A percentile compares a stretch with the other conserved stretches of the same genome.
phyloP scores from a whole-genome alignment of 352 stramenopile species.

The Phytophthora rubi region DNA sequence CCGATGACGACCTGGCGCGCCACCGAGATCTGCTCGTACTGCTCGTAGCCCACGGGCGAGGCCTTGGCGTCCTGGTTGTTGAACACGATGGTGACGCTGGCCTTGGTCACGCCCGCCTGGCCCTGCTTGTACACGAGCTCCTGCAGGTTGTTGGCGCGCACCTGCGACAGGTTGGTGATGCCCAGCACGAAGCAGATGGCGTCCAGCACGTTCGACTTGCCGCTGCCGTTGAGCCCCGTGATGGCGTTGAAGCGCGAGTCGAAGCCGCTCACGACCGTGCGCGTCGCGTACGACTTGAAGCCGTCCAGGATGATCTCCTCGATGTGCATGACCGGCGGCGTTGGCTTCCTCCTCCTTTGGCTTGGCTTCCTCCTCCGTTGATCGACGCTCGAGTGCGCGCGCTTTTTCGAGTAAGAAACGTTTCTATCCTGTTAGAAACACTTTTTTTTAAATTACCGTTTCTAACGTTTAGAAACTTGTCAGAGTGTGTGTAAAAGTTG shows the following conservation, averaged over 20 bases:
- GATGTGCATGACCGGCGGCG: conserved; percentile 93
- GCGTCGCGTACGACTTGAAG: conserved; percentile 99
- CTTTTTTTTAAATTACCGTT: neutral
- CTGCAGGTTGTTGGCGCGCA: conserved; percentile 98
- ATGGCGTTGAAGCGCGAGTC: conserved; percentile 99
- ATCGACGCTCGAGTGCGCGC: neutral
- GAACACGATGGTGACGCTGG: conserved; percentile 99
- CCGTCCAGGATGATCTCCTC: conserved; percentile 99
- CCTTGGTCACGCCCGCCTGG: conserved; percentile 99
- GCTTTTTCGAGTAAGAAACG: neutral
- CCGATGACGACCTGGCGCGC: conserved; percentile 98
- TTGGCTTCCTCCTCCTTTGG: neutral
- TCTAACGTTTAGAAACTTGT: neutral
- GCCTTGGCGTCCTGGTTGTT: conserved; percentile 96
- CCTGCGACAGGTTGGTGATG: conserved; percentile 99
- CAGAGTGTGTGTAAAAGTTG: conserved; percentile 9
- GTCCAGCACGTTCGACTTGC: conserved; percentile 99
- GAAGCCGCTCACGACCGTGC: conserved; percentile 98
- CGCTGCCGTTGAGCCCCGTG: conserved; percentile 99
- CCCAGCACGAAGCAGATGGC: conserved; percentile 99
- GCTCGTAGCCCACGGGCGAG: conserved; percentile 97
- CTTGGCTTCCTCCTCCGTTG: neutral
- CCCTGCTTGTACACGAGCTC: conserved; percentile 99
- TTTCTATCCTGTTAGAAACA: neutral
- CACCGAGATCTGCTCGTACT: conserved; percentile 99